Percentiles rank a stretch among this genome's conserved stretches.
Evolutionary conservation across 148 eudicot species (phyloP).

Genomic region (Euryodendron excelsum): DNA sequence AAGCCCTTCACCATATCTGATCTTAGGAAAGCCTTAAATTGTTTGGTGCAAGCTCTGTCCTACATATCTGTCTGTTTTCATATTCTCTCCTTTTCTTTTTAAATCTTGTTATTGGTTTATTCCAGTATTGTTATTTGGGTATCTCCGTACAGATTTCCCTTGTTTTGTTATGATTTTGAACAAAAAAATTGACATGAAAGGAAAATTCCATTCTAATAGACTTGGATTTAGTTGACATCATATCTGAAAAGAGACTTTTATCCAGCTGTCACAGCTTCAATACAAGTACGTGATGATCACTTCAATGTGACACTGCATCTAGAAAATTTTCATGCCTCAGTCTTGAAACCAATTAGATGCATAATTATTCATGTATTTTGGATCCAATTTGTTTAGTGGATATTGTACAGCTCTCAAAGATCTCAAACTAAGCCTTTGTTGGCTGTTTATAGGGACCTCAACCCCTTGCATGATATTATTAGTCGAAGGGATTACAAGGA

Average conservation of each 20-base stretch:
- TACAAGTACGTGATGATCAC: not conserved
- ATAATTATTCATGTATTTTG: not conserved
- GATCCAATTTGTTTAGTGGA: not conserved
- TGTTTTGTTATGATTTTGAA: too few species aligned
- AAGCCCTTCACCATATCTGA: too few species aligned
- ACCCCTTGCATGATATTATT: slow-evolving; percentile 78
- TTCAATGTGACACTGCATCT: not conserved
- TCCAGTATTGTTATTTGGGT: too few species aligned
- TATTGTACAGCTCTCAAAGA: not conserved
- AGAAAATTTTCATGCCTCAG: not conserved
- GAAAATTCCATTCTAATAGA: too few species aligned
- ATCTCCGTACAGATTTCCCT: too few species aligned
- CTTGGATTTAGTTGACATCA: not conserved
- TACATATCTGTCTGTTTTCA: too few species aligned
- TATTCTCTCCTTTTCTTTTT: too few species aligned
- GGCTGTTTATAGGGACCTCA: slow-evolving; percentile 67
- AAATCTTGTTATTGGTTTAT: too few species aligned
- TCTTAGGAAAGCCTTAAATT: too few species aligned
- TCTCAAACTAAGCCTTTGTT: not conserved
- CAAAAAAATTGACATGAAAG: too few species aligned
- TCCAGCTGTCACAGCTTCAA: not conserved
- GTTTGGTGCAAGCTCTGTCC: too few species aligned
- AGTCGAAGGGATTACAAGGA: slow-evolving; percentile 62
- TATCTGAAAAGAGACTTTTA: not conserved
- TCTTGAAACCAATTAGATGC: not conserved